Evolutionary conservation across 1,284 basidiomycete genomes (phyloP), one percentile per base, ranked within the genome.

Genomic region (Fomitopsis palustris): DNA sequence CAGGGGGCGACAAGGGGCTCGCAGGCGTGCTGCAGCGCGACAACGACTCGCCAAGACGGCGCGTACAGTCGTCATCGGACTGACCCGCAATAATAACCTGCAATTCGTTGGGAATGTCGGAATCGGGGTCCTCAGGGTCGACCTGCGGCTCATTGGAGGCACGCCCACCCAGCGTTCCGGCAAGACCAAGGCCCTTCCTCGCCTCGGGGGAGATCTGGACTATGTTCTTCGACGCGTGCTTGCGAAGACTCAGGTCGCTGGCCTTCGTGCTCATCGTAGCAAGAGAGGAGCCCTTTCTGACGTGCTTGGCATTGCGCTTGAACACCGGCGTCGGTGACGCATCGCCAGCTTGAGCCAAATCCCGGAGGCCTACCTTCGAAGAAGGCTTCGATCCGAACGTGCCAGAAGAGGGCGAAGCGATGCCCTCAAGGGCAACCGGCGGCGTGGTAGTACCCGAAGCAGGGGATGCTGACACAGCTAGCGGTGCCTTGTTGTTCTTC

Each of bases 61-160:
- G 57, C 4, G 45, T 53, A 39, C 57, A 47, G 16, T 54, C 77
- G n/a, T 72, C 72, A 58, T 82, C 80, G 21, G 76, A 77, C 57
- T 79, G 78, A 17, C 70, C 73, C 1, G 81, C 77, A n/a, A 92
- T 70, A 53, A 92, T 84, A 16, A 77, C 77, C 63, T 85, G 84
- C 54, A 92, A 71, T 69, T 92, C 90, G 52, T 88, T 81, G 0
- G 90, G 88, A 31, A 92, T 87, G 64, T 92, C 90, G 1, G 84
- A 88, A 65, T 90, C 85, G 0, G 82, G 84, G 67, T 88, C 84
- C 9, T 81, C 81, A 3, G 74, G 77, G 43, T 86, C 79, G 6
- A 80, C 63, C 16, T 79, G 77, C 4, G 71, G 70, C 56, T 78
- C 77, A 0, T 72, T 68, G 41, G 79, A 77, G 52, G 21, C n/a